Percentiles rank a stretch among this genome's conserved stretches.
Conservation (phyloP, 495 filamentous ascomycete genomes). For the Geoglossum glabrum region DNA sequence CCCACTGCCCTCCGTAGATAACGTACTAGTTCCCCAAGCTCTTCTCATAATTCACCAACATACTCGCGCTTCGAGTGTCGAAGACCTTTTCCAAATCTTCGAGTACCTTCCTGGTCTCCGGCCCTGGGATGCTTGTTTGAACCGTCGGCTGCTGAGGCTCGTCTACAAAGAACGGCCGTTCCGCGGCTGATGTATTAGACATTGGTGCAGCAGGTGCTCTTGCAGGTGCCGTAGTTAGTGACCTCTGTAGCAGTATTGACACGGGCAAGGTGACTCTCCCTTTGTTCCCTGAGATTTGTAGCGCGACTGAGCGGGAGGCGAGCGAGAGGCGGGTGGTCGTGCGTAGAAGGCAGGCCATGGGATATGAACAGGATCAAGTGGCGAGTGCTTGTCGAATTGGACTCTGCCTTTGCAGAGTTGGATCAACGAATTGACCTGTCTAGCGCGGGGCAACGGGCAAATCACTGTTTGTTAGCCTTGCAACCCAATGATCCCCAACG, state of each 20-base stretch:
- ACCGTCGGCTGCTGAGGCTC: constrained; percentile 4
- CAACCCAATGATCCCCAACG: too few species aligned
- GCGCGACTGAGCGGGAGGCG: neutral
- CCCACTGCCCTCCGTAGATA: neutral
- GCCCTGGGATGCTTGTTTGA: constrained; percentile 7
- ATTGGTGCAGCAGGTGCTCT: neutral
- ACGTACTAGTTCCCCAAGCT: constrained; percentile 7
- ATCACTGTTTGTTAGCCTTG: too few species aligned
- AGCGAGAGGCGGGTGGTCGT: neutral
- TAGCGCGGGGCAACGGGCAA: too few species aligned
- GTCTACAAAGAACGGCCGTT: neutral
- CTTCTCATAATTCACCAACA: constrained; percentile 6
- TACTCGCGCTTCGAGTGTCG: constrained; percentile 7
- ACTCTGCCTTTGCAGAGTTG: too few species aligned
- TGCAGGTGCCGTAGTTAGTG: neutral
- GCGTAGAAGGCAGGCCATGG: neutral
- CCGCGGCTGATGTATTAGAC: neutral
- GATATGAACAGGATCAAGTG: neutral
- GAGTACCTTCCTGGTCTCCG: constrained; percentile 1
- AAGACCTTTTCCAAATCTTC: constrained; percentile 6
- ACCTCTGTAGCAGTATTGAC: neutral
- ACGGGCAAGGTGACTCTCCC: neutral
- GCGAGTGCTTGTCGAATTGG: too few species aligned
- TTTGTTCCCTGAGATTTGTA: neutral
- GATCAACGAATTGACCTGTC: too few species aligned